Evolutionary conservation across 2,329 filamentous ascomycete genomes (phyloP), one percentile per base, ranked within the genome.

Genomic region (Aspergillus japonicus): DNA sequence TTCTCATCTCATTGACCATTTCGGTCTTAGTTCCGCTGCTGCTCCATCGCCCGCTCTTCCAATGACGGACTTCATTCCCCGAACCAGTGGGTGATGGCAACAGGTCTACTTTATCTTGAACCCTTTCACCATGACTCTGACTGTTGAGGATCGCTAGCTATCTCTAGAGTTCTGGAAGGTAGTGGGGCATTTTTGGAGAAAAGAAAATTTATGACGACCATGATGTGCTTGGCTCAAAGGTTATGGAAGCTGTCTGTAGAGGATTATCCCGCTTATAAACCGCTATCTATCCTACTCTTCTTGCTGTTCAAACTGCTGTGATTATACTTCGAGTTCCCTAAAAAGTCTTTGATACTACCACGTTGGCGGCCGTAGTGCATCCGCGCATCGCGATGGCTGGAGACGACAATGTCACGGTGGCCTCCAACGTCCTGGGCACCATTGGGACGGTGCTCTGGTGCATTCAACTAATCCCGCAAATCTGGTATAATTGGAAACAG

Each of bases 401-500:
- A 24, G 48, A 49, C n/a, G 61, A 60, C 6, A 59, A 71, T n/a
- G 69, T 75, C 29, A 75, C 74, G 3, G 61, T 73, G 14, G 69
- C 73, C 6, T 73, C 75, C 48, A 76, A 73, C 50, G 68, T 77
- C 26, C 71, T 78, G 14, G 75, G 76, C 35, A 78, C 75, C 3
- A 77, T 78, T 52, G 76, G 75, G 6, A 77, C 75, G 1, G 70
- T 77, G 11, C 68, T 77, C 44, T 78, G 76, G 75, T 77, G 75
- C 55, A 66, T 77, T 56, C 68, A 79, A 62, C 60, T 77, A 44
- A 64, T 77, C 16, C 71, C 72, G 12, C 77, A 80, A 64, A 87
- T 88, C 75, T 87, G 83, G 82, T 80, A 83, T 60, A 88, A 87
- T 69, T 88, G 83, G 81, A 77, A 79, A 21, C 80, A 76, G 12